Conservation (phyloP, 163 green algal species). For the Chlorella variabilis region DNA sequence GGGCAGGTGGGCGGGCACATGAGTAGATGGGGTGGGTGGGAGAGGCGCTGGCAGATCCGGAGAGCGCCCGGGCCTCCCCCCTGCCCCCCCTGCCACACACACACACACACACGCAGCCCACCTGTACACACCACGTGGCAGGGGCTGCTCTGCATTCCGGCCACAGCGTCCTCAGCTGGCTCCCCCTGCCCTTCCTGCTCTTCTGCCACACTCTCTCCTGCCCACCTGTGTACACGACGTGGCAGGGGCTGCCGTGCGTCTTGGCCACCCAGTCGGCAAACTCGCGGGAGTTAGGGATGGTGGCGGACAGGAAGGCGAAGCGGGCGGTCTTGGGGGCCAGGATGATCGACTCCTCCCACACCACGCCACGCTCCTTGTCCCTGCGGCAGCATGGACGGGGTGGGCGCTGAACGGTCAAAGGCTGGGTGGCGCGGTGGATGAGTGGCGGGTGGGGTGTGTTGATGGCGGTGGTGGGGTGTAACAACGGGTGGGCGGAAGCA, state of each 20-base stretch:
- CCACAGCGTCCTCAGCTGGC: too few species aligned
- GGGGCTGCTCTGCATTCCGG: slow-evolving; percentile 58
- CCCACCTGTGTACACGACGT: slow-evolving; percentile 33
- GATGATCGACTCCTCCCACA: slow-evolving; percentile 99
- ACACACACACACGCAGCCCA: too few species aligned
- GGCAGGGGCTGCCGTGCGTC: slow-evolving; percentile 54
- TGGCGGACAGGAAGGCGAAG: slow-evolving; percentile 97
- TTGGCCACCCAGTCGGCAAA: slow-evolving; percentile 94
- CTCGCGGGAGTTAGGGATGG: slow-evolving; percentile 94
- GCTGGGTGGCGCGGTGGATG: not conserved
- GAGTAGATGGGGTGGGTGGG: not conserved
- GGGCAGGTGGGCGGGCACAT: not conserved
- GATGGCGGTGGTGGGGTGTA: too few species aligned
- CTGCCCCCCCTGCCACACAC: not conserved
- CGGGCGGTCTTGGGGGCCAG: slow-evolving; percentile 73
- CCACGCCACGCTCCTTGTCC: slow-evolving; percentile 90
- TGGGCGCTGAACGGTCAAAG: not conserved
- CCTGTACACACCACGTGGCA: slow-evolving; percentile 38
- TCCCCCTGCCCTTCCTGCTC: too few species aligned
- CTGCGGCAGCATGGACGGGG: too few species aligned
- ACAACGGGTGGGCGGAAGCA: too few species aligned
- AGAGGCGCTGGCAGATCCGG: slow-evolving; percentile 40
- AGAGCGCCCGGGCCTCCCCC: too few species aligned
- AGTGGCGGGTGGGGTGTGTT: not conserved
- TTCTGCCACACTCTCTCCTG: too few species aligned